Base-by-base conservation (phyloP, 2,329 filamentous ascomycete genomes). In the Fusarium sp. region DNA sequence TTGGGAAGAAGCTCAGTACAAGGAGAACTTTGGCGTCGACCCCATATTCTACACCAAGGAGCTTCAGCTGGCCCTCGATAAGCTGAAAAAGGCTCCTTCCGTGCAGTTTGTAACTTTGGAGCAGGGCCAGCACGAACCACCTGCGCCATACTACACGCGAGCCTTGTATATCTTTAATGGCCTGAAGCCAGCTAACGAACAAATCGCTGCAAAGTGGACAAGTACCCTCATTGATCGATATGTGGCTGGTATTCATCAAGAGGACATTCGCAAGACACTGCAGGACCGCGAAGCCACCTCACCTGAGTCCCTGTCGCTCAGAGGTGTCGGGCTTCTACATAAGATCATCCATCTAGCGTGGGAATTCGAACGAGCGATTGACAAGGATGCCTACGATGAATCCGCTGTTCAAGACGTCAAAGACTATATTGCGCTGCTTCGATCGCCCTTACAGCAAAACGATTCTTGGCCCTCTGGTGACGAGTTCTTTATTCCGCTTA, bases 301-400 rank as follows among this genome's bases (percentile, higher is more conserved):
- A n/a, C 45, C 57, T 8, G 57, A 67, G 15, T 57, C 53, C n/a
- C 34, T 68, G n/a, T 65, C 71, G 4, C 71, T 89, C 17, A 78
- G 77, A 19, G 80, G 80, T 4, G 76, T 87, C 7, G 80, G 82
- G 3, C 81, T 81, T 55, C 80, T 79, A 36, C 88, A 91, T 76
- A 86, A 86, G 73, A 82, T 81, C 50, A 75, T 89, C 17, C 85
- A 90, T 69, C 81, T 91, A 28, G 87, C 84, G 7, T 73, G 77
- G 22, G 86, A 89, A 49, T 86, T 89, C 58, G 84, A 88, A 68
- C 82, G 79, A 60, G 87, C 86, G 4, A 70, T 89, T 5, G 80
- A 82, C 21, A 84, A 83, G 34, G 78, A 80, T 13, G 56, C 84
- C 2, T 90, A 88, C 66, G 73, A 79, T 1, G 75, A 77, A 4